phyloP scores from a whole-genome alignment of 2,329 filamentous ascomycete genomes.

The Hypomyces perniciosus region DNA sequence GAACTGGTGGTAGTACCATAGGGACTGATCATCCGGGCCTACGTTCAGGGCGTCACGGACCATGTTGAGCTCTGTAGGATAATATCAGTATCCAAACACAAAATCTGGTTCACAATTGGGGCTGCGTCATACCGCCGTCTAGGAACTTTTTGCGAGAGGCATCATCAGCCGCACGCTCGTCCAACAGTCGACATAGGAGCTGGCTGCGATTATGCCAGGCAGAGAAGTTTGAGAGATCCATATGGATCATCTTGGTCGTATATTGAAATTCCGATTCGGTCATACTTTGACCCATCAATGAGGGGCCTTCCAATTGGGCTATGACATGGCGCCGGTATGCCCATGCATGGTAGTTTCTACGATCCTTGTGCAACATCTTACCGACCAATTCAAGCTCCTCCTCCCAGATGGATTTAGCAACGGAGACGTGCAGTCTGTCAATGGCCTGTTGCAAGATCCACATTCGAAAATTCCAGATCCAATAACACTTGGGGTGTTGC shows the following conservation, averaged over 20 bases:
- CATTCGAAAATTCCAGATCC: conserved; percentile 95
- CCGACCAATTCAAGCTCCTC: conserved; percentile 75
- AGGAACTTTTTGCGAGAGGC: conserved; percentile 62
- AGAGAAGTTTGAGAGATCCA: conserved; percentile 91
- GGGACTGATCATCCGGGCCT: conserved; percentile 87
- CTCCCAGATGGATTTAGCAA: conserved; percentile 67
- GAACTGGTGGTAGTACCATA: conserved; percentile 96
- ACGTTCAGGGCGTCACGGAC: conserved; percentile 77
- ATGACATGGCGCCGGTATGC: conserved; percentile 79
- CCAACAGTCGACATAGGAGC: conserved; percentile 69
- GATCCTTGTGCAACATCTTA: conserved; percentile 84
- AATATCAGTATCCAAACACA: neutral
- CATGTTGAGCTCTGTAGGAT: conserved; percentile 58
- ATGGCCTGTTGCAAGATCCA: conserved; percentile 77
- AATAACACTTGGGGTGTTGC: conserved; percentile 93
- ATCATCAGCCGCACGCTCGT: conserved; percentile 61
- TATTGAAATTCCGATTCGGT: conserved; percentile 80
- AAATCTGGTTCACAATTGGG: neutral
- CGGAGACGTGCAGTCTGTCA: conserved; percentile 47
- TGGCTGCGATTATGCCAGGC: conserved; percentile 91
- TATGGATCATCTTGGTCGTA: conserved; percentile 79
- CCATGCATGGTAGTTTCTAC: conserved; percentile 95
- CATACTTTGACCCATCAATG: conserved; percentile 54
- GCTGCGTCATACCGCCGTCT: conserved; percentile 51
- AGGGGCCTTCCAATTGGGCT: conserved; percentile 59